Base-by-base conservation (phyloP, 805 yeast genomes). In the Candida sonorensis region DNA sequence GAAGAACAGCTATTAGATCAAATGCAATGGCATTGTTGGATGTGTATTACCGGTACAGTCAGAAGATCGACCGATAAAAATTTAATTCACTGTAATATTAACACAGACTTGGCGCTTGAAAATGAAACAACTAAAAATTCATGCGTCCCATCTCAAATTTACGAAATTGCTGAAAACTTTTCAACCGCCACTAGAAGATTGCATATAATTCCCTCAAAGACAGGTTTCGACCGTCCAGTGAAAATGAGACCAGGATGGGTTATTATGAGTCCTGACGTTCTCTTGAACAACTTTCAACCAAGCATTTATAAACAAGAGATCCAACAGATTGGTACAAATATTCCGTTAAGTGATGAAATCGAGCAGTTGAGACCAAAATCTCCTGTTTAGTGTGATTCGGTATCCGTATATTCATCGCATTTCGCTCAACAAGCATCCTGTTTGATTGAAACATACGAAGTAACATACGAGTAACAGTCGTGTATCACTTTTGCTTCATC, bases 21-120 rank as follows among this genome's bases (percentile, higher is more conserved):
- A 37, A 77, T 82, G 56, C 92, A 82, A 58, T 88, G 96, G 95
- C 97, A 90, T 59, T 88, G 97, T 49, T 82, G 95, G 83, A 87
- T 88, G 96, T 90, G 96, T 46, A 82, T 88, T 33, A 88, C 95
- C 3, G 97, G 97, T 3, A 88, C 97, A 0, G 90, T 88, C 7
- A 67, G 95, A 50, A 69, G 97, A 47, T 75, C 94, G 2, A 75
- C 78, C 0, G 97, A 88, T 58, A 72, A 72, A 10, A 87, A 84
- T 54, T 64, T 88, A 37, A 87, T 88, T 39, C 94, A 88, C 53
- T 90, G 97, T 60, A 88, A 88, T 50, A 75, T 88, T 24, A 94
- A 88, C 49, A 87, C 96, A 0, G 97, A 88, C 57, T 65, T 88
- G 31, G 78, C 77, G 38, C 69, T 88, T 39, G 95, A 86, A 50